Evolutionary conservation across 2,329 filamentous ascomycete genomes (phyloP), one percentile per base, ranked within the genome.

Genomic region (Biscogniauxia marginata): DNA sequence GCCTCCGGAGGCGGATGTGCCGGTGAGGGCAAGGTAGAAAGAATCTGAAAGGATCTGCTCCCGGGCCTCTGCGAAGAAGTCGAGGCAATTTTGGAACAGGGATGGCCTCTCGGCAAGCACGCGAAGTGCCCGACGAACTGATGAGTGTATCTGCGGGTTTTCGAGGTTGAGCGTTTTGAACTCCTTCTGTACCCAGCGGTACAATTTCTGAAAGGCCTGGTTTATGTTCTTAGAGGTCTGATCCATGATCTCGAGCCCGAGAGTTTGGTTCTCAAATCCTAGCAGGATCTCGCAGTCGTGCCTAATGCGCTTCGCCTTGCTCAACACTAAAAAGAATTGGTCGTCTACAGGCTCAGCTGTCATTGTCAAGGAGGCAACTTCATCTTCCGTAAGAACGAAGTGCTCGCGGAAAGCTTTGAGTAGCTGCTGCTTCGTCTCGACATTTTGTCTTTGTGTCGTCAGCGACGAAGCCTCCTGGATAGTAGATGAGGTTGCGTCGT

Each of bases 101-200:
- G 89, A 88, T 1, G 95, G 95, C 24, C 93, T 79, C 70, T 98
- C 95, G 11, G 95, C 92, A 18, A 99, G 80, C 9, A 96, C 90
- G 49, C 92, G 85, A 43, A 99, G 79, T 20, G 92, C 92, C 54
- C 87, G 85, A 51, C 93, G 84, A 59, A 99, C 93, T 0, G 90
- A 87, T 19, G 87, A 83, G 69, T 89, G 93, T 71, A 98, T 93
- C 66, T 96, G 93, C 0, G 93, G 93, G 63, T 96, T 96, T 68
- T 99, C 95, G 7, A 98, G 82, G 70, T 98, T 96, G 50, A 98
- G 76, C 0, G 87, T 88, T 71, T 93, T 96, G 75, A 99, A 96
- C 66, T 97, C 92, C 57, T 89, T 87, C 70, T 97, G 93, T 19
- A 96, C 87, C 93, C 93, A 99, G 65, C 91, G 87, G 74, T 96